These are phyloP conservation scores for Silybum marianum DNA, from an alignment of 129 eudicot species.

Conservation along the genomic window DNA sequence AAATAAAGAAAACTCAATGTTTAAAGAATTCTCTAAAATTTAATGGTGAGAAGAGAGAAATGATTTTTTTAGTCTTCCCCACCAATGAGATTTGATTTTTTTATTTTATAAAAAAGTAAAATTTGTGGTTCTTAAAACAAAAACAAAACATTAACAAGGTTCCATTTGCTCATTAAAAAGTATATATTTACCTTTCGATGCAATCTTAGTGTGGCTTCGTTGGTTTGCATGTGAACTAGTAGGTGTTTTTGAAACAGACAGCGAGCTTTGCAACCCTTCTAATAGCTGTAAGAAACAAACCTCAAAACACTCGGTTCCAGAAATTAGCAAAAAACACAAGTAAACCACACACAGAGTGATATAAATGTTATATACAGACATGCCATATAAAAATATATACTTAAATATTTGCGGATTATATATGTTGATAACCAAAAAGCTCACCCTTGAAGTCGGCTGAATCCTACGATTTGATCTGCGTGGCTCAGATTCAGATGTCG, in stretches of 20 bases:
- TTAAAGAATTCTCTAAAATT: too few relatives aligned
- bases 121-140: neutral
- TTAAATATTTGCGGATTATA: neutral
- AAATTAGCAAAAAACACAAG: neutral
- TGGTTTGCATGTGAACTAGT: constrained; percentile 55
- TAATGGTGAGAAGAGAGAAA: too few relatives aligned
- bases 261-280: constrained; percentile 91
- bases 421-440: constrained; percentile 12
- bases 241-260: constrained; percentile 60
- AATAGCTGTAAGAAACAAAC: constrained; percentile 51
- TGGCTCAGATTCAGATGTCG: constrained; percentile 57
- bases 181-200: constrained; percentile 48
- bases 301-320: neutral
- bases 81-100: too few relatives aligned
- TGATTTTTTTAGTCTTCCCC: too few relatives aligned
- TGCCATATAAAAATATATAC: neutral
- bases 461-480: constrained; percentile 91
- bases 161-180: neutral
- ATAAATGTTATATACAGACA: too few relatives aligned
- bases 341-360: neutral
- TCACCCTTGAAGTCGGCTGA: constrained; percentile 96
- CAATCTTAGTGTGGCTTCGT: constrained; percentile 47
- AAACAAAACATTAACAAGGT: neutral
- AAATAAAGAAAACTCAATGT: too few relatives aligned
- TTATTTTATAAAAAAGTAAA: neutral